Evolutionary conservation across 495 filamentous ascomycete species (phyloP), one percentile per base, ranked within the genome.

Genomic region (Xylaria bambusicola): DNA sequence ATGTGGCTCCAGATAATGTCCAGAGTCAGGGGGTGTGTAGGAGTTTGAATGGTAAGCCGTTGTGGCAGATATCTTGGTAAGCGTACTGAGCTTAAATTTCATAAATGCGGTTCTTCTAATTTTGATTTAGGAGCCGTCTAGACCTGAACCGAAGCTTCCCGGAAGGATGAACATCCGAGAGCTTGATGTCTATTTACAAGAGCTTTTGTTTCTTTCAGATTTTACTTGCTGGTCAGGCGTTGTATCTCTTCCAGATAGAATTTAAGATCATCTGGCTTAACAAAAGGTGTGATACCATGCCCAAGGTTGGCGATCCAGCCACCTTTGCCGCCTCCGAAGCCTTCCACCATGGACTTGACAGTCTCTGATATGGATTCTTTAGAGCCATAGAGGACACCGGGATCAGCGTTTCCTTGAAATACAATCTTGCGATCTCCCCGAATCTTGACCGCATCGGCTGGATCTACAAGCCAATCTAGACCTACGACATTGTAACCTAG

Each of bases 161-260:
- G 24, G 60, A 60, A 58, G 24, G 60, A 60, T 24, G 33, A 57
- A 60, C 63, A 60, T 41, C 42, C 26, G 45, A 5, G 12, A 18
- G n/a, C 29, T 55, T 60, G 27, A 55, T n/a, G 2, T 27, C 23
- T 31, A 40, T 20, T 10, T 23, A 27, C 27, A 23, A 44, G 44
- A 41, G 9, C 18, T 12, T 38, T n/a, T n/a, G n/a, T n/a, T n/a
- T n/a, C n/a, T n/a, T 44, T 20, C 26, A 15, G 52, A 21, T 60
- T 9, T 46, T 64, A 59, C 54, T 75, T 61, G 77, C 65, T 75
- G 59, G 77, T 82, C 46, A 84, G 75, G 52, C 91, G 88, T 68
- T 95, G 90, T 55, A 97, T 85, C 74, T 98, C 95, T 72, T 95
- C 78, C 61, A 98, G 95, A 81, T 87, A 98, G 77, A 93, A 95